These are phyloP conservation scores for Notholithocarpus densiflorus DNA, from an alignment of 306 rosid genomes.

Conservation along the genomic window DNA sequence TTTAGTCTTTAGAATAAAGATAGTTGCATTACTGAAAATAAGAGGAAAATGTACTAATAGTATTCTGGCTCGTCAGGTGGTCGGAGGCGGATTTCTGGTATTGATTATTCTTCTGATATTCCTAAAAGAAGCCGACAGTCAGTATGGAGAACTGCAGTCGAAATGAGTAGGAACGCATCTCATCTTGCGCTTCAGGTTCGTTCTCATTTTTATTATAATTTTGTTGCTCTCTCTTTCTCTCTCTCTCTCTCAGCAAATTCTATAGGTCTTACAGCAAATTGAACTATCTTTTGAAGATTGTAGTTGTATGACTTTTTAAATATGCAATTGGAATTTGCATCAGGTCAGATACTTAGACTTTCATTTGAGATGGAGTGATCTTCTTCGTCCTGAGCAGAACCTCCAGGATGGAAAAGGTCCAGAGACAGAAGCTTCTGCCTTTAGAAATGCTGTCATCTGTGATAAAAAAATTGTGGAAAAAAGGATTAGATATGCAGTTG, in stretches of 20 bases:
- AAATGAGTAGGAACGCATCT: constrained; percentile 78
- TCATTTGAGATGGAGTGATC: constrained; percentile 88
- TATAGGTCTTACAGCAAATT: constrained; percentile 13
- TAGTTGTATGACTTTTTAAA: constrained; percentile 13
- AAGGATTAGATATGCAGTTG: constrained; percentile 59
- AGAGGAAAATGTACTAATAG: constrained; percentile 17
- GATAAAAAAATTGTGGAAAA: constrained; percentile 60
- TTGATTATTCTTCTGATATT: constrained; percentile 65
- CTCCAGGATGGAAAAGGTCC: constrained; percentile 71
- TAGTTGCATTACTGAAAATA: background rate
- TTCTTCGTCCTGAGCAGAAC: constrained; percentile 89
- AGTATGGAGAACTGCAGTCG: constrained; percentile 91
- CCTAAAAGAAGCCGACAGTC: constrained; percentile 83
- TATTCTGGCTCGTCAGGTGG: constrained; percentile 61
- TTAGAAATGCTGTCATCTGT: constrained; percentile 81
- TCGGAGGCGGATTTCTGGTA: constrained; percentile 55
- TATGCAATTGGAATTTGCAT: constrained; percentile 34
- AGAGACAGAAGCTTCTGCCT: constrained; percentile 87
- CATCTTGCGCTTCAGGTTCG: constrained; percentile 93
- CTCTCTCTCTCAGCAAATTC: constrained; percentile 1
- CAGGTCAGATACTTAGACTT: constrained; percentile 90
- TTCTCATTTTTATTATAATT: constrained; percentile 8
- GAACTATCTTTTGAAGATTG: constrained; percentile 21
- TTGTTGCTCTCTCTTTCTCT: background rate
- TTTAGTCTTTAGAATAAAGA: background rate